Evolutionary conservation across 1,284 basidiomycete species (phyloP), one percentile per base, ranked within the genome.

Genomic region (Inonotus hispidus): DNA sequence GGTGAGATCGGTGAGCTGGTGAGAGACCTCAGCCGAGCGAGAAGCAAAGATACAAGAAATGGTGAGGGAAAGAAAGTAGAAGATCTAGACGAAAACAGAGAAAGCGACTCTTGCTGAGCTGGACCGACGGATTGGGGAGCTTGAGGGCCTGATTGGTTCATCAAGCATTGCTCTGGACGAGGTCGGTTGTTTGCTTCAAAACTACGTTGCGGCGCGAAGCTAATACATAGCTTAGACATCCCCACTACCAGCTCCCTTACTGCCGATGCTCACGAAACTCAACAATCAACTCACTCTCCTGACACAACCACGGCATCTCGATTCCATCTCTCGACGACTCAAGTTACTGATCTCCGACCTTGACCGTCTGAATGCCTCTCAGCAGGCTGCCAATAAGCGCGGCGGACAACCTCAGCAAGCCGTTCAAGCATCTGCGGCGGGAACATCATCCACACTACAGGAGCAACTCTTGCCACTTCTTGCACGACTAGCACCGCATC

Each of bases 241-340:
- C 0, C 85, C 85, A 3, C 77, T 93, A 11, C 87, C 92, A 0
- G 80, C 88, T 1, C 94, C 96, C 0, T 78, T 98, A 14, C 76
- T 97, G 0, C 86, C 91, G 0, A 84, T 93, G 47, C 79, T 98
- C 46, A 82, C 82, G 16, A 87, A 92, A 32, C 82, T 98, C 41
- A 93, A 93, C 69, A 85, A 87, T 29, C 92, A 95, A 73, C 78
- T 98, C 32, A 85, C 87, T 1, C 79, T 98, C 14, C 84, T 99
- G 56, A 93, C 95, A 0, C 95, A 98, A 76, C 96, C 97, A 0
- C 87, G 95, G 5, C 95, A 99, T 71, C 88, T 99, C 41, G 96
- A 99, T 72, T 90, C 93, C n/a, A 92, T 98, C 65, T 94, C 94
- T 1, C 85, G 95, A 16, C 87, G 96, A 7, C 85, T 98, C 66